Conservation (phyloP, 805 yeast species). For the Tetrapisispora namnaoensis region DNA sequence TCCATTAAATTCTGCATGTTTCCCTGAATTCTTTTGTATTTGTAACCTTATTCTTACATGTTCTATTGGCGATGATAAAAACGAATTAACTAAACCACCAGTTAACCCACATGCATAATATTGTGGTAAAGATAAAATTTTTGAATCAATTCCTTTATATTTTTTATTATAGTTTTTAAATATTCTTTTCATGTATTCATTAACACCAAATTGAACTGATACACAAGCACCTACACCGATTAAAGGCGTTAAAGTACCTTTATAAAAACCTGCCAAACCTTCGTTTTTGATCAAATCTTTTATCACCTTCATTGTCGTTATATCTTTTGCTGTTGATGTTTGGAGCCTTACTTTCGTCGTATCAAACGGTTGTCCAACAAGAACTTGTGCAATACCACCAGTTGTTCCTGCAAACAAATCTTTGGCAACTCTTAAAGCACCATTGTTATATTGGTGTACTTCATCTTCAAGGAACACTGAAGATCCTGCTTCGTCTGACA, state of each 20-base stretch:
- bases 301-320: slow-evolving; percentile 64
- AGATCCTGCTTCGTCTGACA: slow-evolving; percentile 29
- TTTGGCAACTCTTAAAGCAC: slow-evolving; percentile 41
- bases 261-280: slow-evolving; percentile 78
- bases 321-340: slow-evolving; percentile 63
- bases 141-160: slow-evolving; percentile 14
- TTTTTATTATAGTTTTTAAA: slow-evolving; percentile 38
- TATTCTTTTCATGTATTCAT: slow-evolving; percentile 83
- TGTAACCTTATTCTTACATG: slow-evolving; percentile 90
- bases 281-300: slow-evolving; percentile 63
- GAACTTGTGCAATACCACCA: slow-evolving; percentile 93
- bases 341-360: slow-evolving; percentile 90
- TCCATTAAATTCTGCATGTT: slow-evolving; percentile 47
- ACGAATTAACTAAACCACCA: slow-evolving; percentile 89
- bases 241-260: slow-evolving; percentile 89
- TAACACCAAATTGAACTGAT: slow-evolving; percentile 89
- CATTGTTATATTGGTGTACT: background rate
- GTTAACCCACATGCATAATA: slow-evolving; percentile 80
- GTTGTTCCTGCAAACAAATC: slow-evolving; percentile 86
- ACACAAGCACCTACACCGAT: slow-evolving; percentile 98
- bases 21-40: slow-evolving; percentile 39
- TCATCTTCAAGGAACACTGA: slow-evolving; percentile 27
- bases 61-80: slow-evolving; percentile 88
- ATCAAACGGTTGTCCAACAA: slow-evolving; percentile 94
- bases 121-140: slow-evolving; percentile 43